Evolutionary conservation across 129 eudicot genomes (phyloP), one percentile per base, ranked within the genome.

Genomic region (Oenanthe sinensis): DNA sequence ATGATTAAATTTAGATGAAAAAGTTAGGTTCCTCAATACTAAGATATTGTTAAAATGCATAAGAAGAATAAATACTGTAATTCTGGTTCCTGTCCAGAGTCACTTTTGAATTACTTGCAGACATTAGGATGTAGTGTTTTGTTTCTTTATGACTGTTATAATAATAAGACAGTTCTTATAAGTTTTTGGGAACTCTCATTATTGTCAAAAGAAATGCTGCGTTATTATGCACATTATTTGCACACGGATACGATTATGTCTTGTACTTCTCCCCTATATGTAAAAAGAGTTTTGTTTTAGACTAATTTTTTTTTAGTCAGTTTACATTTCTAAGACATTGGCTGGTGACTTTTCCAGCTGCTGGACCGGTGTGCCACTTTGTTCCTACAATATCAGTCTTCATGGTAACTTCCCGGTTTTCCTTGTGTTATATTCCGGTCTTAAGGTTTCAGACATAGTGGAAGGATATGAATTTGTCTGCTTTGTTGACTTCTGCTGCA

Each of bases 401-500:
- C 50, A 30, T 74, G 77, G 58, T 28, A 46, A 74, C 9, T 24
- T 45, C 20, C 3, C 3, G n/a, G 77, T 4, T 45, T 45, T 11
- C 47, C 54, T 73, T 40, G 24, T 76, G 69, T 24, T 10, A 20
- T 36, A 8, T 22, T 22, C 55, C 37, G 16, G 71, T 39, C 40
- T 42, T 39, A 62, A 62, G 80, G 74, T 60, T 43, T 63, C 75
- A 37, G 54, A 76, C 50, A 77, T 75, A 74, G 80, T 81, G 80
- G 78, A 80, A 45, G 76, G 86, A 86, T 82, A 94, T 94, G 98
- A 81, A 89, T 78, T 20, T 94, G 76, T 85, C 90, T 80, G 92
- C 87, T 77, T 89, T 94, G 52, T 69, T 94, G 81, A 90, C 97
- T 77, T 91, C 97, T 74, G 96, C 92, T 80, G 97, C 93, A 78